A percentile compares a stretch with the other conserved stretches of the same genome.
phyloP scores from a whole-genome alignment of 2,329 filamentous ascomycete genomes.

The Aspergillus fumigatus region DNA sequence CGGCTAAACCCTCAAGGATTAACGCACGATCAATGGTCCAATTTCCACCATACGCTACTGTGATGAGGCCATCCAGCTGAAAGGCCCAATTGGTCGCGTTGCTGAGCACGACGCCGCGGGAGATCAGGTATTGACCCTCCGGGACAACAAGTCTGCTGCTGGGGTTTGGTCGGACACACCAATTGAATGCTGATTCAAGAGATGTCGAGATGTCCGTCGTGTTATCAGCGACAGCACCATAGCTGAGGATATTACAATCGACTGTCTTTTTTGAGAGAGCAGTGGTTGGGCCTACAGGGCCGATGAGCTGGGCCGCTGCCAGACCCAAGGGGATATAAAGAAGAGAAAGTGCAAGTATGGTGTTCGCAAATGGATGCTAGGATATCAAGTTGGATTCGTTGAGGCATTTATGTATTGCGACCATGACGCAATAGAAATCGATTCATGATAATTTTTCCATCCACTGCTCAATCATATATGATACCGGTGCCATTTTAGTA shows the following conservation, averaged over 20 bases:
- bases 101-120: conserved; percentile 20
- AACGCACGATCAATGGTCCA: conserved; percentile 26
- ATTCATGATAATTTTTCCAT: too few relatives aligned
- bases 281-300: conserved; percentile 26
- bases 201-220: conserved; percentile 28
- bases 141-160: conserved; percentile 25
- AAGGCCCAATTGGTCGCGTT: conserved; percentile 34
- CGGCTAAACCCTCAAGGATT: conserved; percentile 27
- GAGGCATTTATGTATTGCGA: too few relatives aligned
- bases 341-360: not conserved
- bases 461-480: too few relatives aligned
- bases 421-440: too few relatives aligned
- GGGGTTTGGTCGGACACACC: conserved; percentile 18
- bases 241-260: conserved; percentile 31
- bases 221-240: conserved; percentile 27
- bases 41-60: conserved; percentile 24
- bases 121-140: conserved; percentile 25
- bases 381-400: too few relatives aligned
- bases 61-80: conserved; percentile 32
- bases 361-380: too few relatives aligned
- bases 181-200: conserved; percentile 22
- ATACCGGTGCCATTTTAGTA: too few relatives aligned
- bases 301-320: conserved; percentile 12
- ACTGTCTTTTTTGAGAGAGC: conserved; percentile 21
- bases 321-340: not conserved